phyloP scores from a whole-genome alignment of 345 rosid species.

The Capsella bursapastoris region DNA sequence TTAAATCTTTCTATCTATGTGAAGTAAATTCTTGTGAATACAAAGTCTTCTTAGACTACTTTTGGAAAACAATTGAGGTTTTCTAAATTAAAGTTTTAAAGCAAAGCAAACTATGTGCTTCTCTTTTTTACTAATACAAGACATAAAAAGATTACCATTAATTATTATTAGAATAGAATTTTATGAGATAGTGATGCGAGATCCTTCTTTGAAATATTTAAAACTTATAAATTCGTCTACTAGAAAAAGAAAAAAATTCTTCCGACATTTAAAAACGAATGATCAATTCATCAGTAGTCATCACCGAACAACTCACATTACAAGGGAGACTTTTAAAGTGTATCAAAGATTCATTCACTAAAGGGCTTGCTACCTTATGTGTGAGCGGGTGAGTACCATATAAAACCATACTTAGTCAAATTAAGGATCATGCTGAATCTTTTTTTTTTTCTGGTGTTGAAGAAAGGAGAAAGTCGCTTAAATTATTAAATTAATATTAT shows the following conservation, averaged over 20 bases:
- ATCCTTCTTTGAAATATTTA: neutral
- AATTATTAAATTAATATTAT: no score
- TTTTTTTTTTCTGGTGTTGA: neutral
- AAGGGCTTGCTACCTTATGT: neutral
- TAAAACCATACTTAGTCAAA: neutral
- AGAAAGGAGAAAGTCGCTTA: neutral
- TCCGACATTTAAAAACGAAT: neutral
- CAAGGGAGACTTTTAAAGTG: neutral
- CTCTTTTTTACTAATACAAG: neutral
- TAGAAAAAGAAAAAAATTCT: neutral
- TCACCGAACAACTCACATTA: neutral
- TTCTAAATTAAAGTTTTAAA: neutral
- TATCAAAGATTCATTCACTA: constrained; percentile 2
- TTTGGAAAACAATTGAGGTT: neutral
- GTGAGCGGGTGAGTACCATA: neutral
- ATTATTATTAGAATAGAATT: neutral
- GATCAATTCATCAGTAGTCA: neutral
- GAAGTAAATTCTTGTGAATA: no score
- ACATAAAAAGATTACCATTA: neutral
- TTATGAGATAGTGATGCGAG: neutral
- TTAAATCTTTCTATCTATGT: no score
- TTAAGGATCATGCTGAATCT: neutral
- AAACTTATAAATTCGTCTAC: no score
- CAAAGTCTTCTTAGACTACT: neutral
- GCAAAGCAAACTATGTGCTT: neutral